Evolutionary conservation across 257 asterid species (phyloP).

Genomic region (Lantana camara): DNA sequence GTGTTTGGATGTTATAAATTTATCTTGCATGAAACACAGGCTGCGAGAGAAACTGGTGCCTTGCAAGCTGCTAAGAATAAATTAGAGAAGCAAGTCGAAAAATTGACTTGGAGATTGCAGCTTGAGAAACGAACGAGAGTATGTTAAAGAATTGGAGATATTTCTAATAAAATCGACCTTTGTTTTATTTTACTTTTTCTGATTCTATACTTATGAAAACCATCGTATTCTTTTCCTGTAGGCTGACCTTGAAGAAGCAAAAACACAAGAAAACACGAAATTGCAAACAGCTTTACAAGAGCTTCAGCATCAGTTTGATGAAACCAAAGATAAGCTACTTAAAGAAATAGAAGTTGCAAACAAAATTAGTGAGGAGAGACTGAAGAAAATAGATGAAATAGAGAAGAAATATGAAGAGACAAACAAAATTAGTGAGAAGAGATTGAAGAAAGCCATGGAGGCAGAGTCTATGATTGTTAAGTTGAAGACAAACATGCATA

Average conservation of each 20-base stretch:
- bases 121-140: conserved; percentile 99
- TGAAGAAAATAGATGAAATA: conserved; percentile 86
- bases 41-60: conserved; percentile 99
- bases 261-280: conserved; percentile 86
- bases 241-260: conserved; percentile 94
- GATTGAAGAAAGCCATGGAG: conserved; percentile 87
- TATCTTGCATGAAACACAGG: conserved; percentile 45
- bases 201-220: conserved; percentile 19
- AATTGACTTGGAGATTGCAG: conserved; percentile 97
- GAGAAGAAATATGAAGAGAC: conserved; percentile 93
- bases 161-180: background rate
- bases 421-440: conserved; percentile 83
- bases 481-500: conserved; percentile 82
- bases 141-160: conserved; percentile 24
- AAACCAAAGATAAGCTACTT: conserved; percentile 66
- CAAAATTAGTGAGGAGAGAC: too few species aligned
- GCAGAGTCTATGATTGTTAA: conserved; percentile 90
- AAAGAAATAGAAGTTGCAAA: conserved; percentile 72
- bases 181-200: conserved; percentile 2
- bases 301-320: conserved; percentile 75
- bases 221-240: conserved; percentile 31
- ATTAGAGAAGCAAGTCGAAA: conserved; percentile 99
- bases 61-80: conserved; percentile 99
- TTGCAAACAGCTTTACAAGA: conserved; percentile 80
- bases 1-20: background rate